These are phyloP conservation scores for Strigomonas oncopelti DNA, from an alignment of 208 protist genomes.

Conservation along the genomic window DNA sequence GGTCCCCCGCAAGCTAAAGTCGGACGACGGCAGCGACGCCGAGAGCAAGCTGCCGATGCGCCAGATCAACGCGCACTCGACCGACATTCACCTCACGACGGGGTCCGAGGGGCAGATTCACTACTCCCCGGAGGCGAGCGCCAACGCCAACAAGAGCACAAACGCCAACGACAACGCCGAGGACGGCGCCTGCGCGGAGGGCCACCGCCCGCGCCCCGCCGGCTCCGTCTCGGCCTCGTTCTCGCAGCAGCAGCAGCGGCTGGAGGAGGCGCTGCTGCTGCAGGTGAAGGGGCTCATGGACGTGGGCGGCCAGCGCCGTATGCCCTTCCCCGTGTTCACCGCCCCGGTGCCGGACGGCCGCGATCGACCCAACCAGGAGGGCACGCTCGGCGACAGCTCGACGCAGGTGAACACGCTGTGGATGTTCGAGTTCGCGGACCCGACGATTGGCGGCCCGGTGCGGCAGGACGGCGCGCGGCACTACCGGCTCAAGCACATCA, in stretches of 20 bases:
- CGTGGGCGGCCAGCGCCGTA: slow-evolving; percentile 21
- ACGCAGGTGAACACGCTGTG: slow-evolving; percentile 45
- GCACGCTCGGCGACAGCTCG: slow-evolving; percentile 19
- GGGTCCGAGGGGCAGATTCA: slow-evolving; percentile 21
- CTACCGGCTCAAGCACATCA: slow-evolving; percentile 60
- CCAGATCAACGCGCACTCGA: not conserved
- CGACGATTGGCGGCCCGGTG: slow-evolving; percentile 49
- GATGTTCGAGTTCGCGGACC: slow-evolving; percentile 68
- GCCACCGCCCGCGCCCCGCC: not conserved
- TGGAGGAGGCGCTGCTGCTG: not conserved
- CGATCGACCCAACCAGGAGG: slow-evolving; percentile 18
- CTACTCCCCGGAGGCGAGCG: not conserved
- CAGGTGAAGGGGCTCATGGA: slow-evolving; percentile 27
- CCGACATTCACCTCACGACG: slow-evolving; percentile 10
- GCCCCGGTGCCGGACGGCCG: slow-evolving; percentile 5
- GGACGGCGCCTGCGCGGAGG: slow-evolving; percentile 15
- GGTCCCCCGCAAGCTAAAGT: slow-evolving; percentile 1
- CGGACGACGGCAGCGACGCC: slow-evolving; percentile 23
- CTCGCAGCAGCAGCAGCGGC: slow-evolving; percentile 7
- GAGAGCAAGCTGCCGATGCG: slow-evolving; percentile 9
- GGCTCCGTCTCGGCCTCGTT: slow-evolving; percentile 6
- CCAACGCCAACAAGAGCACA: not conserved
- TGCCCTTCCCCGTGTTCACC: slow-evolving; percentile 54
- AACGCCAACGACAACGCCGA: not conserved
- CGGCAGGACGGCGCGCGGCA: slow-evolving; percentile 20